phyloP scores from a whole-genome alignment of 1,139 yeast genomes.

The Scheffersomyces quercinus region DNA sequence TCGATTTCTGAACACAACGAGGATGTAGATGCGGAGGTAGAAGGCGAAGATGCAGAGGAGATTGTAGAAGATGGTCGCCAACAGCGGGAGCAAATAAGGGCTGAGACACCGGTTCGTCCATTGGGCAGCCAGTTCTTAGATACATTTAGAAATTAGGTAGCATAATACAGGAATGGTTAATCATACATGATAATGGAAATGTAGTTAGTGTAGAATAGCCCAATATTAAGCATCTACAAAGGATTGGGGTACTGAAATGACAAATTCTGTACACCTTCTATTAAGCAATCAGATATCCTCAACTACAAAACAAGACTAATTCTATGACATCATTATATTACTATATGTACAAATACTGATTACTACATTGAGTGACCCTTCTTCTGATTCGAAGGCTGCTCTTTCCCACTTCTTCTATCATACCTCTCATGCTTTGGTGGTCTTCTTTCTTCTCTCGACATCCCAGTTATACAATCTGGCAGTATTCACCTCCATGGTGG shows the following conservation, averaged over 20 bases:
- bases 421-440: constrained; percentile 6
- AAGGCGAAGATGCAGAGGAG: constrained; percentile 16
- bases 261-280: too few relatives aligned
- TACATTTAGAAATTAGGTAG: constrained; percentile 45
- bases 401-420: too few relatives aligned
- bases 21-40: constrained; percentile 23
- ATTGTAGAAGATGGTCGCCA: neutral
- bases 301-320: too few relatives aligned
- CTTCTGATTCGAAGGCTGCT: too few relatives aligned
- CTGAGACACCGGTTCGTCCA: constrained; percentile 60
- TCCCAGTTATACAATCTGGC: constrained; percentile 97
- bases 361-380: neutral
- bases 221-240: too few relatives aligned
- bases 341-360: neutral
- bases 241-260: too few relatives aligned
- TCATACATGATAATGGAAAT: too few relatives aligned
- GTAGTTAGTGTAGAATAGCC: too few relatives aligned
- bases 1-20: constrained; percentile 8
- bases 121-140: constrained; percentile 59
- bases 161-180: too few relatives aligned
- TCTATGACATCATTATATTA: too few relatives aligned
- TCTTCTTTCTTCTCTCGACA: constrained; percentile 72
- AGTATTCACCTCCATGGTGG: constrained; percentile 97
- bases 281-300: too few relatives aligned
- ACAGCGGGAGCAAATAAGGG: constrained; percentile 28